Base-by-base conservation (phyloP, 257 asterid species). In the Penstemon eatonii region DNA sequence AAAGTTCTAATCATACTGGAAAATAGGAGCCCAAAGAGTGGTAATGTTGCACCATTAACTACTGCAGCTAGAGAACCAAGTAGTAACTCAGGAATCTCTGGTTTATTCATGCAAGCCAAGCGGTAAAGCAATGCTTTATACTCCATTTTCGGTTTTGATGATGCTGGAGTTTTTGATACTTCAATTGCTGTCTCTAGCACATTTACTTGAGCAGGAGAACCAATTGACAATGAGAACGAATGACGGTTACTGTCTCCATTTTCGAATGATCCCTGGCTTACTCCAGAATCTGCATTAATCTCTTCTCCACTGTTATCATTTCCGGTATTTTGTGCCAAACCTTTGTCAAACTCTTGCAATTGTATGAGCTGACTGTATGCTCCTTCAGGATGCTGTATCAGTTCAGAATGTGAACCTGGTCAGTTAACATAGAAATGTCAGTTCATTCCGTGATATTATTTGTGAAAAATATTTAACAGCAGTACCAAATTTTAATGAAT, bases 1-100 rank as follows among this genome's bases (percentile, higher is more conserved):
- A 84, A 84, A 0, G 74, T 68, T 54, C 62, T 77, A 61, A 84
- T 76, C 0, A 82, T 68, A 3, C 78, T 78, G 3, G 92, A 75
- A 5, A 82, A 56, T 8, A 88, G 15, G 51, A 84, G 75, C 41
- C 95, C 95, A 19, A 71, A 74, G 4, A 86, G 19, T 0, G 95
- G 95, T 9, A 84, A 56, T n/a, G 82, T 47, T 3, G 79, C 78
- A 7, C 95, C 95, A 45, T 69, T 80, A 46, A 74, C 58, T 2
- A 72, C 49, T 13, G 95, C 90, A 54, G 92, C 90, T 18, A 85
- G 13, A 2, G 92, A 79, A 9, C 92, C 95, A 1, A 83, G 55
- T 3, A 77, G 4, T 56, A 88, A 33, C 62, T 71, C 77, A 0
- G 76, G 81, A 19, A 75, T 71, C 65, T 88, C 95, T 0, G 78